These are phyloP conservation scores for Chaetomium fimeti DNA, from an alignment of 495 filamentous ascomycete genomes.

Conservation along the genomic window DNA sequence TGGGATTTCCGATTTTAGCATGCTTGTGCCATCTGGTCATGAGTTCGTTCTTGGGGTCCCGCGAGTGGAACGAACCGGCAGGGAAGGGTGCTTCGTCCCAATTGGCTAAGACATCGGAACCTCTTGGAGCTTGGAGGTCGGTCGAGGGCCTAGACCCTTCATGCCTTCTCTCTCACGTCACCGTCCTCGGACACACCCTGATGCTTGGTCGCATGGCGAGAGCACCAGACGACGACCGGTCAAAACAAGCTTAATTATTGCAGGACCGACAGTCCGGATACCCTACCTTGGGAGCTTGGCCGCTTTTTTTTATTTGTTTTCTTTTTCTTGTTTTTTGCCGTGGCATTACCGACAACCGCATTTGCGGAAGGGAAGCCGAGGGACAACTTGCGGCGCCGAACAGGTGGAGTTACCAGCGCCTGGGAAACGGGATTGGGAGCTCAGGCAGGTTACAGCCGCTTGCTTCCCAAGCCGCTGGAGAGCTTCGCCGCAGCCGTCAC, in stretches of 20 bases:
- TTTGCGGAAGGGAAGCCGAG: background rate
- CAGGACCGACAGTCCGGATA: constrained; percentile 5
- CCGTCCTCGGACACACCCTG: background rate
- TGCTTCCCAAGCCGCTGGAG: constrained; percentile 20
- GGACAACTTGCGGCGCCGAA: background rate
- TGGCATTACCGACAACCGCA: background rate
- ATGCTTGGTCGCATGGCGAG: background rate
- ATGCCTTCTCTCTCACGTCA: constrained; percentile 18
- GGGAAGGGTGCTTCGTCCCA: background rate
- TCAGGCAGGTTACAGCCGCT: background rate
- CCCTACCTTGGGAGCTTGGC: too few relatives aligned
- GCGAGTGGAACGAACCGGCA: background rate
- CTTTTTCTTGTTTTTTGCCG: background rate
- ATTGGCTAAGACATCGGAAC: background rate
- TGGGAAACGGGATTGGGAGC: background rate
- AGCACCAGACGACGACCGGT: background rate
- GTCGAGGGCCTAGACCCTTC: constrained; percentile 22
- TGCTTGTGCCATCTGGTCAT: constrained; percentile 14
- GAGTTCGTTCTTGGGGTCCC: background rate
- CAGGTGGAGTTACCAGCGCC: too few relatives aligned
- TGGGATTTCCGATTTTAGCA: constrained; percentile 29
- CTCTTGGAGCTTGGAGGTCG: constrained; percentile 14
- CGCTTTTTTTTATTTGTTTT: too few relatives aligned
- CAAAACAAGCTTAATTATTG: constrained; percentile 12
- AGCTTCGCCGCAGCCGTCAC: constrained; percentile 31